A percentile compares a stretch with the other conserved stretches of the same genome.
Conservation (phyloP, 192 early-diverging fungal genomes). For the Backusella sp. region DNA sequence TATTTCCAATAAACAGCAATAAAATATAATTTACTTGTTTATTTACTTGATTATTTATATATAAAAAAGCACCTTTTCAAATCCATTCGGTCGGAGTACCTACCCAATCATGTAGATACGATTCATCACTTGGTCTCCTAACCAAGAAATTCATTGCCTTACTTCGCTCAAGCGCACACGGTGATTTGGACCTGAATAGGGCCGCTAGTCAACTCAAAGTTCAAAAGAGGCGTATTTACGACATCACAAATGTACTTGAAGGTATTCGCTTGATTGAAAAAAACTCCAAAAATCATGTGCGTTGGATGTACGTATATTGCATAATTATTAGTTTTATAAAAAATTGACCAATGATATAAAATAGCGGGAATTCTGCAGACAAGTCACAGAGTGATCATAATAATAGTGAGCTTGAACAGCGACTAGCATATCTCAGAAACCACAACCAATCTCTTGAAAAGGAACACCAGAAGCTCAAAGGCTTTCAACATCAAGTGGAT, state of each 20-base stretch:
- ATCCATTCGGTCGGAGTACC: background rate
- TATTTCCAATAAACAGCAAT: background rate
- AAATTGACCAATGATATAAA: background rate
- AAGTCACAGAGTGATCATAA: background rate
- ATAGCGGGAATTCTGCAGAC: conserved; percentile 16
- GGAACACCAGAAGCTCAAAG: conserved; percentile 1
- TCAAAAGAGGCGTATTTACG: conserved; percentile 69
- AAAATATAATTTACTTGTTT: conserved; percentile 1
- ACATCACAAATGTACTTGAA: conserved; percentile 70
- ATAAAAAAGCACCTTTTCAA: conserved; percentile 12
- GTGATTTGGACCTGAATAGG: conserved; percentile 58
- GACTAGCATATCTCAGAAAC: conserved; percentile 1
- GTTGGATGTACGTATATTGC: conserved; percentile 55
- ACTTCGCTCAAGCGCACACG: conserved; percentile 44
- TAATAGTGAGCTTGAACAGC: background rate
- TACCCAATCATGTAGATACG: conserved; percentile 27
- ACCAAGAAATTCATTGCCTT: conserved; percentile 62
- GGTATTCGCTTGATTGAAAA: conserved; percentile 66
- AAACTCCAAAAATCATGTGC: conserved; percentile 65
- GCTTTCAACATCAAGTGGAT: conserved; percentile 10
- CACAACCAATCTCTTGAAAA: conserved; percentile 16
- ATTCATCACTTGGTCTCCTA: conserved; percentile 52
- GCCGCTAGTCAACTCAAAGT: conserved; percentile 58
- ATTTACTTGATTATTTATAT: background rate
- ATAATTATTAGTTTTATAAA: background rate